Evolutionary conservation across 352 stramenopile genomes (phyloP).

Genomic region (Phytophthora crassamura): DNA sequence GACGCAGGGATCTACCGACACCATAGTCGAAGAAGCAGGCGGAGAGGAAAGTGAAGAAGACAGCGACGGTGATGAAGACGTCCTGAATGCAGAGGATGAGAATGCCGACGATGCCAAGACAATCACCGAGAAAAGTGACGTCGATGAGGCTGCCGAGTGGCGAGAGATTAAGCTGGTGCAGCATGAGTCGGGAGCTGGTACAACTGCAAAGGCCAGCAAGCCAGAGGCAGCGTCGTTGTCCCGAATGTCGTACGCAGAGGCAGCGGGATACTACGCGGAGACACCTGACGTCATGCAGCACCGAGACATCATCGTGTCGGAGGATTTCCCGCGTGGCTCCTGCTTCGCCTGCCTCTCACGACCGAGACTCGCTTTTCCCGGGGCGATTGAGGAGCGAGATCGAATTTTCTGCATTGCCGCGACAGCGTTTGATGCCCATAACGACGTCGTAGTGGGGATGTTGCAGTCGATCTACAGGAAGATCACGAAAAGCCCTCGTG

Average conservation of each 20-base stretch:
- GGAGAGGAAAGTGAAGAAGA: constrained; percentile 24
- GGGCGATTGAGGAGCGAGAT: constrained; percentile 68
- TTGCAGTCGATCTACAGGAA: constrained; percentile 76
- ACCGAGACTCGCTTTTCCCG: constrained; percentile 58
- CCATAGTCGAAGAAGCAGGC: constrained; percentile 56
- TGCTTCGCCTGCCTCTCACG: constrained; percentile 72
- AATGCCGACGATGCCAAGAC: constrained; percentile 17
- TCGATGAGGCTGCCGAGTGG: constrained; percentile 51
- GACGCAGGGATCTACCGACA: constrained; percentile 34
- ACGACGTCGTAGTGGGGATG: constrained; percentile 55
- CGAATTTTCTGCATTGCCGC: constrained; percentile 79
- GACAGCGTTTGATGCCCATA: constrained; percentile 53
- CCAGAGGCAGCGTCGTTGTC: constrained; percentile 19
- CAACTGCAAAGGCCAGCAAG: background rate
- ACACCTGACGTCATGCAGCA: constrained; percentile 48
- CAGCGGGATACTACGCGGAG: constrained; percentile 48
- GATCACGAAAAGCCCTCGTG: constrained; percentile 38
- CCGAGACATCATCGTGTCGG: constrained; percentile 60
- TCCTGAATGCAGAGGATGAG: constrained; percentile 8
- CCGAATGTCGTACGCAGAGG: constrained; percentile 55
- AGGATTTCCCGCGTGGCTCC: constrained; percentile 55
- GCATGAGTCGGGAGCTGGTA: constrained; percentile 8
- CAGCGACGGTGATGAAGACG: constrained; percentile 9
- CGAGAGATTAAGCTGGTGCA: constrained; percentile 62
- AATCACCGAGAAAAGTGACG: constrained; percentile 27